Conservation (phyloP, 2,329 filamentous ascomycete species). For the Byssochlamys sp. region DNA sequence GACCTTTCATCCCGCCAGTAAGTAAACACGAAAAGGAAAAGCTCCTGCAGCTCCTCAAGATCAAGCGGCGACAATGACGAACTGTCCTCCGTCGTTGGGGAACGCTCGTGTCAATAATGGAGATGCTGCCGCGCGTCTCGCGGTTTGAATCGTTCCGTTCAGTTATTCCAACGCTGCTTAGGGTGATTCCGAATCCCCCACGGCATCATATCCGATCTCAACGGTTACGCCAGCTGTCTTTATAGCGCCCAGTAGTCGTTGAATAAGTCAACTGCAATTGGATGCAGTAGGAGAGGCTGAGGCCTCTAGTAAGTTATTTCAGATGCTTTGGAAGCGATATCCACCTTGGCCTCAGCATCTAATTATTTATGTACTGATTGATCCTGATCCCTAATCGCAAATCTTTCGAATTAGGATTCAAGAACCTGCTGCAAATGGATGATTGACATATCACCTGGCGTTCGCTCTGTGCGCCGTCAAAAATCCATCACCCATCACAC, state of each 20-base stretch:
- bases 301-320: no score
- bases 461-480: no score
- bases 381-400: no score
- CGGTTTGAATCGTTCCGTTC: not conserved
- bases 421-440: no score
- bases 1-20: conserved; percentile 12
- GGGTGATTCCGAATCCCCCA: not conserved
- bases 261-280: no score
- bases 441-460: no score
- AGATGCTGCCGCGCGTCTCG: conserved; percentile 2
- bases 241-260: conserved; percentile 25
- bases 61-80: conserved; percentile 9
- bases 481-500: no score
- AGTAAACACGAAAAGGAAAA: conserved; percentile 9
- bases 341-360: conserved; percentile 25
- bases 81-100: conserved; percentile 1
- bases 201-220: conserved; percentile 3
- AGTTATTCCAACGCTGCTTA: not conserved
- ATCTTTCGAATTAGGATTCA: no score
- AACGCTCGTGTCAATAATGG: conserved; percentile 1
- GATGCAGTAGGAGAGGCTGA: no score
- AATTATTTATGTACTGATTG: no score
- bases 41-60: conserved; percentile 5
- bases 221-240: conserved; percentile 11
- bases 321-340: no score